These are phyloP conservation scores for Paspalum vaginatum DNA, from an alignment of 176 grass and related monocot genomes.

Conservation along the genomic window DNA sequence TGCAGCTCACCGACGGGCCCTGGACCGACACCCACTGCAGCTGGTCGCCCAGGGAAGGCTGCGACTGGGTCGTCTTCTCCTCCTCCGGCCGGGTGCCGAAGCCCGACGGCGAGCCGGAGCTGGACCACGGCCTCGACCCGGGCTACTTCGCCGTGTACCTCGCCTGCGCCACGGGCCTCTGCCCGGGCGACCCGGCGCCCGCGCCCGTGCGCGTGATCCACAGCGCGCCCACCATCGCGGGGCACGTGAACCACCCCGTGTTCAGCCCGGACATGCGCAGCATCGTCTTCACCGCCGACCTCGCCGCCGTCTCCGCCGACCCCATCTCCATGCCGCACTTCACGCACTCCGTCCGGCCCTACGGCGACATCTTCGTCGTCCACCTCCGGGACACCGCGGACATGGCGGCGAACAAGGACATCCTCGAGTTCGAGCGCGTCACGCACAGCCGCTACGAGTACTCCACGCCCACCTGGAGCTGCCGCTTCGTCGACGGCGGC, in stretches of 20 bases:
- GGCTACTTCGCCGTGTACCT: constrained; percentile 41
- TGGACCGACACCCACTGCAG: constrained; percentile 52
- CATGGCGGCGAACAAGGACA: constrained; percentile 26
- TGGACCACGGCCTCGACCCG: neutral
- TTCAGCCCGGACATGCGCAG: constrained; percentile 47
- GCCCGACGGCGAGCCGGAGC: accelerated
- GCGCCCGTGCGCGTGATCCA: constrained; percentile 39
- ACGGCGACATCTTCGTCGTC: constrained; percentile 35
- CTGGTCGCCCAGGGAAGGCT: constrained; percentile 29
- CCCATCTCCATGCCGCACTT: constrained; percentile 39
- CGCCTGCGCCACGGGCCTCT: no score
- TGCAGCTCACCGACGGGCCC: constrained; percentile 13
- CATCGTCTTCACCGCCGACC: constrained; percentile 50
- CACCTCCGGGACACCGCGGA: constrained; percentile 41
- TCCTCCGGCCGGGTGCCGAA: constrained; percentile 24
- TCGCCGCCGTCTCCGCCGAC: constrained; percentile 44
- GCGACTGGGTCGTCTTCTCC: constrained; percentile 58
- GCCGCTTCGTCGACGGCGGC: no score
- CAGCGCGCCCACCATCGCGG: constrained; percentile 12
- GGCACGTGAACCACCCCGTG: constrained; percentile 48
- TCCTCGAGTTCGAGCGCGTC: constrained; percentile 21
- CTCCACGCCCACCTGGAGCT: constrained; percentile 50
- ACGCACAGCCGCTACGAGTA: constrained; percentile 43
- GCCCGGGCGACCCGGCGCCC: no score
- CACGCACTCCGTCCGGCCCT: constrained; percentile 41